phyloP scores from a whole-genome alignment of 768 basidiomycete genomes.

The Tephrocybe sp. region DNA sequence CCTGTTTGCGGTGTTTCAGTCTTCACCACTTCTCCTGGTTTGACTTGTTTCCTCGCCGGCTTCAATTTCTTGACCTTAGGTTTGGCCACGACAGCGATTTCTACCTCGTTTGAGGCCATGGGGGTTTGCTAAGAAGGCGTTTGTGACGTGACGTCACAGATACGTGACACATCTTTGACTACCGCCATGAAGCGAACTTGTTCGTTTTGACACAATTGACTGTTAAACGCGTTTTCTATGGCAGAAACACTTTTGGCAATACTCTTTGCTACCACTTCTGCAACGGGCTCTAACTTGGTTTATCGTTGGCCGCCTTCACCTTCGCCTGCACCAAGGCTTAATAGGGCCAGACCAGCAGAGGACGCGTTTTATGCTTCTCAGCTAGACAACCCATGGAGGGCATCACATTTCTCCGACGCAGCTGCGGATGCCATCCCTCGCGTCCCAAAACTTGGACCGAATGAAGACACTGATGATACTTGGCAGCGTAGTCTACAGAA shows the following conservation, averaged over 20 bases:
- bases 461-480: constrained; percentile 47
- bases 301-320: constrained; percentile 86
- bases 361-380: constrained; percentile 42
- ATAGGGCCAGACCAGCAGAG: constrained; percentile 57
- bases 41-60: constrained; percentile 93
- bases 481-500: constrained; percentile 58
- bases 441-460: constrained; percentile 18
- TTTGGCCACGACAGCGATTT: constrained; percentile 13
- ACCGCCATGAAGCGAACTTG: constrained; percentile 1
- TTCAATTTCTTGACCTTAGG: constrained; percentile 61
- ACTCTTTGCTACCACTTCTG: constrained; percentile 80
- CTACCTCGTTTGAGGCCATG: constrained; percentile 31
- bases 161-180: background rate
- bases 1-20: constrained; percentile 87
- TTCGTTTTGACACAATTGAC: background rate
- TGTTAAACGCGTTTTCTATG: constrained; percentile 36
- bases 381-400: constrained; percentile 73
- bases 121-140: constrained; percentile 7
- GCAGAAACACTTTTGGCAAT: constrained; percentile 79
- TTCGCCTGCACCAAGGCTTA: constrained; percentile 58
- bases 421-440: constrained; percentile 21
- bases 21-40: constrained; percentile 86
- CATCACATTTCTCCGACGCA: constrained; percentile 49
- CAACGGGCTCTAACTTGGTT: constrained; percentile 74
- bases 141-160: background rate